Conservation (phyloP, 805 yeast species). For the Yarrowia porcina region DNA sequence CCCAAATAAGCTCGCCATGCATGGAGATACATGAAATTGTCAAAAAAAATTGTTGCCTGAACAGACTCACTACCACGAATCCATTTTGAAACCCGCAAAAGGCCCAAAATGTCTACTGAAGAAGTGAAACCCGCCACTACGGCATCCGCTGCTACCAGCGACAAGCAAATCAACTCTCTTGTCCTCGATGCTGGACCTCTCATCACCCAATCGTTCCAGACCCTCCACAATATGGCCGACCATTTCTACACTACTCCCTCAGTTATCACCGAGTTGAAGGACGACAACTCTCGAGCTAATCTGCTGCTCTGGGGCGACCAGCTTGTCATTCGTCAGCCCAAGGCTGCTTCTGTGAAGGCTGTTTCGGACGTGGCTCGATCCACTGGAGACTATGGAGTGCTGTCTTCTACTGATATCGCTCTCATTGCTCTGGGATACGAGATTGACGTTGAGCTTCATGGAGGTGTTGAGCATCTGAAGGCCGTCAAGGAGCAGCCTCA, state of each 20-base stretch:
- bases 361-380: slow-evolving; percentile 74
- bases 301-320: slow-evolving; percentile 75
- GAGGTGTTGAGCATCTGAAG: not conserved
- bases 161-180: slow-evolving; percentile 37
- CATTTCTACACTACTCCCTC: slow-evolving; percentile 89
- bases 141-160: not conserved
- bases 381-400: slow-evolving; percentile 88
- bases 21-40: not conserved
- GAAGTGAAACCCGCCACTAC: not conserved
- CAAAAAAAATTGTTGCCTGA: not conserved
- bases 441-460: slow-evolving; percentile 64
- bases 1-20: not conserved
- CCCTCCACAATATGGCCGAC: slow-evolving; percentile 65
- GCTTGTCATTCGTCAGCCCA: slow-evolving; percentile 73
- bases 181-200: slow-evolving; percentile 95
- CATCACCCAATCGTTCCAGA: slow-evolving; percentile 76
- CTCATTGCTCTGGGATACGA: slow-evolving; percentile 90
- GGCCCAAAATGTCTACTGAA: not conserved
- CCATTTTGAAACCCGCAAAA: not conserved
- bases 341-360: slow-evolving; percentile 54
- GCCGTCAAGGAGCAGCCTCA: not conserved
- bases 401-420: slow-evolving; percentile 88
- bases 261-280: slow-evolving; percentile 79
- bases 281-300: slow-evolving; percentile 78
- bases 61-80: not conserved